Evolutionary conservation across 2,329 filamentous ascomycete genomes (phyloP).

Genomic region (Colletotrichum salicis): DNA sequence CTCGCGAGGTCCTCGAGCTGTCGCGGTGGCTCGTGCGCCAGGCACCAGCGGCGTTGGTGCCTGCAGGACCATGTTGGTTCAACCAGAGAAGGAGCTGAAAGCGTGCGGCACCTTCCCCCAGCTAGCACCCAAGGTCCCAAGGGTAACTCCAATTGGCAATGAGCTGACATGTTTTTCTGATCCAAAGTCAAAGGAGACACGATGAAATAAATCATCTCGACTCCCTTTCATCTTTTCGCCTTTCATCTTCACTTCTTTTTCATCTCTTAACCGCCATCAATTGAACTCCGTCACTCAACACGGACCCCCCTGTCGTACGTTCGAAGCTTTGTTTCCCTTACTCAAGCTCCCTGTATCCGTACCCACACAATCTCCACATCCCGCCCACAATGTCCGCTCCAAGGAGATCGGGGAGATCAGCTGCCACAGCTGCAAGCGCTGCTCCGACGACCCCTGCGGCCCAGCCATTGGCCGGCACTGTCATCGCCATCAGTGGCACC

Average conservation of each 20-base stretch:
- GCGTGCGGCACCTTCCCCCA: slow-evolving; percentile 10
- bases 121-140: not conserved
- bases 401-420: slow-evolving; percentile 26
- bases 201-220: not conserved
- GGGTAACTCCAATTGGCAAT: not conserved
- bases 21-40: slow-evolving; percentile 30
- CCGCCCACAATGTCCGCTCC: slow-evolving; percentile 29
- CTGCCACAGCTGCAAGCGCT: not conserved
- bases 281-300: not conserved
- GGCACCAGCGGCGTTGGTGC: slow-evolving; percentile 33
- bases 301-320: not conserved
- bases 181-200: not conserved
- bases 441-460: slow-evolving; percentile 16
- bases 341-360: not conserved
- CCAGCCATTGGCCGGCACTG: slow-evolving; percentile 57
- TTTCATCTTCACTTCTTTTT: not conserved
- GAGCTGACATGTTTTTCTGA: not conserved
- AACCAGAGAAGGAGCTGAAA: slow-evolving; percentile 10
- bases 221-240: not conserved
- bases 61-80: slow-evolving; percentile 25
- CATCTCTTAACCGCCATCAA: not conserved
- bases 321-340: not conserved
- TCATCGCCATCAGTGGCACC: slow-evolving; percentile 69
- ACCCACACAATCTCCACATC: not conserved
- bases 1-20: slow-evolving; percentile 1